A percentile compares a stretch with the other conserved stretches of the same genome.
Evolutionary conservation across 768 basidiomycete genomes (phyloP).

Genomic region (Lactarius sanguifluus): DNA sequence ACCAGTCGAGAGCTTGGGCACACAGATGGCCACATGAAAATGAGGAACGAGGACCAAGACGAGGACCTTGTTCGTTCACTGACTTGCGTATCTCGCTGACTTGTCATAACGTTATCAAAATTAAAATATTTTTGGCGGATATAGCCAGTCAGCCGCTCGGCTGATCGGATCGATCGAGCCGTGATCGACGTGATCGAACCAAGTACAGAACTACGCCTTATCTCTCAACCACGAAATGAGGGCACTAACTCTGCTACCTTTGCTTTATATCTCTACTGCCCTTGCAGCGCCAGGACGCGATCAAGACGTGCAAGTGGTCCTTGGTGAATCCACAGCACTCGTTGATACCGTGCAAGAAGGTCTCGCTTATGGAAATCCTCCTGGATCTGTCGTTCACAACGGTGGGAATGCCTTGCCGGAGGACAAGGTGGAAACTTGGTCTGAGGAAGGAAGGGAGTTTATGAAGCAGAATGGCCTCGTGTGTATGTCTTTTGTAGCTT

Average conservation of each 20-base stretch:
- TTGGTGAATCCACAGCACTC: constrained; percentile 35
- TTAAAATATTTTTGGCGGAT: constrained; percentile 10
- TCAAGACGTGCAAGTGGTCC: constrained; percentile 45
- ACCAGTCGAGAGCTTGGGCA: too few species aligned
- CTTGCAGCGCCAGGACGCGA: constrained; percentile 43
- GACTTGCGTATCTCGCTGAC: not conserved
- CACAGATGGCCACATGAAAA: too few species aligned
- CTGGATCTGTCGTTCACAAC: constrained; percentile 42
- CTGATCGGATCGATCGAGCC: too few species aligned
- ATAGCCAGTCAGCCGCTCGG: not conserved
- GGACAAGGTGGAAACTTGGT: constrained; percentile 56
- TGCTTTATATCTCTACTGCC: constrained; percentile 39
- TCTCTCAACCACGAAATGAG: constrained; percentile 41
- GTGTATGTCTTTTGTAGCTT: constrained; percentile 47
- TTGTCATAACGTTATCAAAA: constrained; percentile 18
- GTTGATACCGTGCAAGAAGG: constrained; percentile 26
- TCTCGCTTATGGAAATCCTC: constrained; percentile 23
- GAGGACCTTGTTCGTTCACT: too few species aligned
- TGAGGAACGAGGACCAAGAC: too few species aligned
- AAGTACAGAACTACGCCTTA: not conserved
- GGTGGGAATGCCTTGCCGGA: constrained; percentile 45
- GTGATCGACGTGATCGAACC: too few species aligned
- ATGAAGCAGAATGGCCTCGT: constrained; percentile 68
- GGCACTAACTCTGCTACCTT: constrained; percentile 37
- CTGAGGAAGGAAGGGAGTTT: constrained; percentile 60